Percentiles rank a stretch among this genome's conserved stretches.
phyloP scores from a whole-genome alignment of 23 red algal species.

The Gracilaria vermiculophylla region DNA sequence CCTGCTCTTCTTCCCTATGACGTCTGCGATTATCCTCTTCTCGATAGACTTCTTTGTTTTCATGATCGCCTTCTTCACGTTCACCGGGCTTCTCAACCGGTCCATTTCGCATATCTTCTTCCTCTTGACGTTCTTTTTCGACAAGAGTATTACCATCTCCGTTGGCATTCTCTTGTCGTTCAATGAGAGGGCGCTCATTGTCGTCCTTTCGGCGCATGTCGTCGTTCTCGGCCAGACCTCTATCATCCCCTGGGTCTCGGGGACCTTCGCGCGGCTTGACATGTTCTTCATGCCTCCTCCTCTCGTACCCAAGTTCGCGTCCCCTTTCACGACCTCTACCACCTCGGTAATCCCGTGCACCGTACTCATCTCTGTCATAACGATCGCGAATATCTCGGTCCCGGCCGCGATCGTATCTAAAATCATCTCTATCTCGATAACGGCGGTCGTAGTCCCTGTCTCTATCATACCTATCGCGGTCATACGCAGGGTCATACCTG shows the following conservation, averaged over 20 bases:
- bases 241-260: neutral
- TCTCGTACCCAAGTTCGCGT: conserved; percentile 22
- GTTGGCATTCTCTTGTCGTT: conserved; percentile 18
- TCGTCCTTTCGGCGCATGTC: neutral
- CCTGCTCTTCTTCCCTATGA: conserved; percentile 10
- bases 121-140: neutral
- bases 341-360: conserved; percentile 7
- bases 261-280: conserved; percentile 27
- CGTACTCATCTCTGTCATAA: conserved; percentile 13
- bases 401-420: conserved; percentile 42
- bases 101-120: conserved; percentile 10
- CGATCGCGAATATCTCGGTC: conserved; percentile 51
- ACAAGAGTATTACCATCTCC: neutral
- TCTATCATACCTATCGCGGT: conserved; percentile 39
- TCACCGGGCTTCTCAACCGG: neutral
- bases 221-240: neutral
- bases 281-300: conserved; percentile 29
- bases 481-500: conserved; percentile 7
- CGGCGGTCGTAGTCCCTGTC: conserved; percentile 58
- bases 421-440: conserved; percentile 22
- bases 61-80: neutral
- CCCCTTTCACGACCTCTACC: conserved; percentile 38
- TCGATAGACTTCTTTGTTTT: conserved; percentile 16
- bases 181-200: conserved; percentile 16
- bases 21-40: conserved; percentile 25